Percentiles rank a stretch among this genome's conserved stretches.
Evolutionary conservation across 164 flowering plant species (phyloP).

Genomic region (Chimonanthus salicifolius): DNA sequence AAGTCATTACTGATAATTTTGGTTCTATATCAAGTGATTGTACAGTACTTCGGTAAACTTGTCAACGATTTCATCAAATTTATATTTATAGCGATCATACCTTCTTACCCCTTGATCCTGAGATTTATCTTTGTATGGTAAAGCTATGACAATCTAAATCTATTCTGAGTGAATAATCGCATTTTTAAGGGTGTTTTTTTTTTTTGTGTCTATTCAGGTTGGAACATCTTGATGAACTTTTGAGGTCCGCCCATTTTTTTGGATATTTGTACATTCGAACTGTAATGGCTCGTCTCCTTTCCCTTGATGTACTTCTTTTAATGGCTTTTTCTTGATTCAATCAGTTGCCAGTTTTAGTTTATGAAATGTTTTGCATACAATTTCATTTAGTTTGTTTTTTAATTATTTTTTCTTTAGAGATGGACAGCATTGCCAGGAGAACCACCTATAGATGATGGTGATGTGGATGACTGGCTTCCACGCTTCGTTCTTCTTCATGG

Average conservation of each 20-base stretch:
- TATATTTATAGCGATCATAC: background rate
- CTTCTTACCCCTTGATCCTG: background rate
- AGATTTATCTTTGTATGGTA: background rate
- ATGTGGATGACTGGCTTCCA: slow-evolving; percentile 97
- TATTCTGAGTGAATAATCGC: background rate
- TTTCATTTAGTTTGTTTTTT: background rate
- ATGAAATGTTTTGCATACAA: no score
- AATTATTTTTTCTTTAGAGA: slow-evolving; percentile 39
- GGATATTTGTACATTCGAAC: slow-evolving; percentile 81
- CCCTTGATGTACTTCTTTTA: background rate
- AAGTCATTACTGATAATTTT: background rate
- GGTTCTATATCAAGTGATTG: background rate
- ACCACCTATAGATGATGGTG: slow-evolving; percentile 86
- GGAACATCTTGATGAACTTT: slow-evolving; percentile 80
- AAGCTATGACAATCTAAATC: no score
- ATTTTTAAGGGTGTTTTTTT: no score
- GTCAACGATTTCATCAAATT: background rate
- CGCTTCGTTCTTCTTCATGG: slow-evolving; percentile 96
- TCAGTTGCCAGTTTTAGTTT: no score
- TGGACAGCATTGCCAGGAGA: slow-evolving; percentile 92
- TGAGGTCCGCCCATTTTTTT: slow-evolving; percentile 77
- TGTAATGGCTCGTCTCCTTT: slow-evolving; percentile 32
- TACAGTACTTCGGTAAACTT: background rate
- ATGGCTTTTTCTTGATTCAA: background rate
- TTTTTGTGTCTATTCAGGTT: slow-evolving; percentile 41